Evolutionary conservation across 768 basidiomycete genomes (phyloP).

Genomic region (Peribolospora kevripleyi): DNA sequence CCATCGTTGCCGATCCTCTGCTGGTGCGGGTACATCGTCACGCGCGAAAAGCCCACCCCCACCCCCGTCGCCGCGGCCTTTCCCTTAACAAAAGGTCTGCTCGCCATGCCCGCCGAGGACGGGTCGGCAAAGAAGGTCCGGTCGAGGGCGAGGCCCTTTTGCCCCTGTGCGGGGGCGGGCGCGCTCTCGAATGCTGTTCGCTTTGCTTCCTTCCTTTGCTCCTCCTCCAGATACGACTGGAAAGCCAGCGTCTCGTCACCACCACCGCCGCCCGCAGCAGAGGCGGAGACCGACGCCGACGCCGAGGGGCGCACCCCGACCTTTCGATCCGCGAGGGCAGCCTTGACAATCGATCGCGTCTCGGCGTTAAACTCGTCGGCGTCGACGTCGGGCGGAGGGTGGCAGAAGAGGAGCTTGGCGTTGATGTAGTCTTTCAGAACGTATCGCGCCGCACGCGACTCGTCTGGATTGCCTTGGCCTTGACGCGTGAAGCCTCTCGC

Average conservation of each 20-base stretch:
- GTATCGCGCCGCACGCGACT: constrained; percentile 74
- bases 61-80: constrained; percentile 21
- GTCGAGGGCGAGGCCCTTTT: constrained; percentile 30
- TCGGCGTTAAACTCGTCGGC: constrained; percentile 49
- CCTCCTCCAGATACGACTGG: too few species aligned
- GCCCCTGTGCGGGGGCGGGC: too few species aligned
- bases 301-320: too few species aligned
- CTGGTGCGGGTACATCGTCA: constrained; percentile 58
- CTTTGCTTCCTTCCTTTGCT: too few species aligned
- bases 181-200: too few species aligned
- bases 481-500: constrained; percentile 77
- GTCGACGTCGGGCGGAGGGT: constrained; percentile 44
- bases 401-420: constrained; percentile 71
- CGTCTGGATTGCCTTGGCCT: constrained; percentile 91
- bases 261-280: too few species aligned
- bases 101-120: constrained; percentile 22
- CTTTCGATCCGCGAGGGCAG: too few species aligned
- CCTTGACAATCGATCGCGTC: constrained; percentile 23
- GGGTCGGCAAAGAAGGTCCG: constrained; percentile 52
- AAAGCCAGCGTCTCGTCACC: too few species aligned
- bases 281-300: too few species aligned
- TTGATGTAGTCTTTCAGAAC: constrained; percentile 94
- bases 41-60: constrained; percentile 36
- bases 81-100: constrained; percentile 42
- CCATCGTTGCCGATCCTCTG: constrained; percentile 57